Percentiles rank a stretch among this genome's conserved stretches.
Evolutionary conservation across 495 filamentous ascomycete genomes (phyloP).

Genomic region (Aspergillus nanangensis): DNA sequence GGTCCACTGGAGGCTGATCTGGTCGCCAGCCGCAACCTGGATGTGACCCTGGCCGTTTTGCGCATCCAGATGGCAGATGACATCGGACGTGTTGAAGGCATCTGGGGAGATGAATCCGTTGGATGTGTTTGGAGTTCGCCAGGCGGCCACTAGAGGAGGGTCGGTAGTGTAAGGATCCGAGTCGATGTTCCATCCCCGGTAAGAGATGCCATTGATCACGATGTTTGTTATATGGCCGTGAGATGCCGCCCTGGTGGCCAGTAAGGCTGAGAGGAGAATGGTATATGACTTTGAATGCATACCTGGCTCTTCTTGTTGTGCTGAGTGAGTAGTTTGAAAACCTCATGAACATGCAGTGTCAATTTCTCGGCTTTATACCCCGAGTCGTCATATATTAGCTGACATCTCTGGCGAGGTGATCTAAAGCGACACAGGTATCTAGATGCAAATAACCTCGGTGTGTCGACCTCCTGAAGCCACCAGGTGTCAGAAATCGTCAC

Average conservation of each 20-base stretch:
- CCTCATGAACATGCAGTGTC: too few relatives aligned
- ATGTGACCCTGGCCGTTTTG: slow-evolving; percentile 34
- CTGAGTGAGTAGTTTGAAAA: too few relatives aligned
- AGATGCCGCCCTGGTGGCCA: slow-evolving; percentile 15
- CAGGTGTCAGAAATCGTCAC: too few relatives aligned
- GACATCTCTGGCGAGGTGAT: too few relatives aligned
- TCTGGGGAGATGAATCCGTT: slow-evolving; percentile 48
- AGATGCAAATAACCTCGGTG: too few relatives aligned
- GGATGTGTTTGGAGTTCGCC: slow-evolving; percentile 40
- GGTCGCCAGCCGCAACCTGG: slow-evolving; percentile 38
- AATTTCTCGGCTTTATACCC: too few relatives aligned
- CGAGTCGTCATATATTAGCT: too few relatives aligned
- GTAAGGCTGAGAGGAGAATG: not conserved
- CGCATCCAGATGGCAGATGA: slow-evolving; percentile 47
- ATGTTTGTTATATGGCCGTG: slow-evolving; percentile 28
- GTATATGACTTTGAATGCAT: not conserved
- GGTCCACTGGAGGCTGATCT: slow-evolving; percentile 38
- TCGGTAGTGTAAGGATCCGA: slow-evolving; percentile 28
- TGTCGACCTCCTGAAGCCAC: too few relatives aligned
- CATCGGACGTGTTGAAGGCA: slow-evolving; percentile 35
- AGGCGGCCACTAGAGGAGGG: slow-evolving; percentile 40
- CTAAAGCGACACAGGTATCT: too few relatives aligned
- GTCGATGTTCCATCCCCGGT: slow-evolving; percentile 40
- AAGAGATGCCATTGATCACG: slow-evolving; percentile 28
- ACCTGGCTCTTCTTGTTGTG: not conserved